Evolutionary conservation across 305 asterid species (phyloP).

Genomic region (Fraxinus angustifolia): DNA sequence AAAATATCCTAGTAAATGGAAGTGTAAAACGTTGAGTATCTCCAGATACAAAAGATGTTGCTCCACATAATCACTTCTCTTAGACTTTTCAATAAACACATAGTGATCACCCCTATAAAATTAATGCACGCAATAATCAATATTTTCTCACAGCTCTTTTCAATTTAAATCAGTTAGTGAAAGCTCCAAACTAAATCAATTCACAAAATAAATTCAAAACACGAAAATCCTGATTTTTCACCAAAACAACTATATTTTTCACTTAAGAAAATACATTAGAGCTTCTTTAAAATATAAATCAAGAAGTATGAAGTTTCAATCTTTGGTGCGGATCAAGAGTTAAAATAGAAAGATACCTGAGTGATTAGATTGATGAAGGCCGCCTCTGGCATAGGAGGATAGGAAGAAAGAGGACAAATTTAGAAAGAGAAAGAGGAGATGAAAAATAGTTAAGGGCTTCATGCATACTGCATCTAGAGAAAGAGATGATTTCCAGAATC

Average conservation of each 20-base stretch:
- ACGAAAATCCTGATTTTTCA: not conserved
- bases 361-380: conserved; percentile 25
- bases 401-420: conserved; percentile 34
- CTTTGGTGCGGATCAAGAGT: not conserved
- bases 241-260: not conserved
- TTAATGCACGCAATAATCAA: not conserved
- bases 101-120: not conserved
- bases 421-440: conserved; percentile 38
- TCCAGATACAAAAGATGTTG: not conserved
- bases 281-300: not conserved
- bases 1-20: not conserved
- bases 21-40: not conserved
- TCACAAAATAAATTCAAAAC: not conserved
- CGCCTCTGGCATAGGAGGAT: conserved; percentile 37
- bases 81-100: not conserved
- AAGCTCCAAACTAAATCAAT: conserved; percentile 2
- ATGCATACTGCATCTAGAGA: not conserved
- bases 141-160: not conserved
- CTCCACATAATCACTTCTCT: not conserved
- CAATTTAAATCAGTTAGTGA: not conserved
- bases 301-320: not conserved
- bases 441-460: conserved; percentile 31
- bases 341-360: conserved; percentile 35
- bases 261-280: not conserved
- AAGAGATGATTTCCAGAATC: not conserved